A percentile compares a stretch with the other conserved stretches of the same genome.
Conservation (phyloP, 345 rosid species). For the Litchi chinensis region DNA sequence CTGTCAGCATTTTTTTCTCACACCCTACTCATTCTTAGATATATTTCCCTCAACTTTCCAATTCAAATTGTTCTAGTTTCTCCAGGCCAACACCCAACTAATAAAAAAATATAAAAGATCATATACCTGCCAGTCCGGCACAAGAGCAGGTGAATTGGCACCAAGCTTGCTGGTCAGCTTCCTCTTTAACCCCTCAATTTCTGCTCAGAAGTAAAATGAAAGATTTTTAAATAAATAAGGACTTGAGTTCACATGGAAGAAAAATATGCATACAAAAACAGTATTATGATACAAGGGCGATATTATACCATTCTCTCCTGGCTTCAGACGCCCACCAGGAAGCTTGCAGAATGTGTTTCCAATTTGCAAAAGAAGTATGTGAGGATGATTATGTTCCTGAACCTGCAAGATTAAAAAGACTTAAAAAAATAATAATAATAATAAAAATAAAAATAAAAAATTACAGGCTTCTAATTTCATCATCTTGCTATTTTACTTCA, state of each 20-base stretch:
- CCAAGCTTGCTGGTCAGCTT: constrained; percentile 96
- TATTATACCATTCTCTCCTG: constrained; percentile 89
- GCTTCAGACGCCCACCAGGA: constrained; percentile 96
- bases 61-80: not conserved
- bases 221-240: not conserved
- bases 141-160: constrained; percentile 75
- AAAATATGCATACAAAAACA: not conserved
- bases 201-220: constrained; percentile 38
- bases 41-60: not conserved
- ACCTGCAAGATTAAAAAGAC: constrained; percentile 55
- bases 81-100: not conserved
- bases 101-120: constrained; percentile 9
- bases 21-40: not conserved
- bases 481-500: not conserved
- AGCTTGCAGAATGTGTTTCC: constrained; percentile 99
- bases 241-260: not conserved
- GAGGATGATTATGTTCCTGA: constrained; percentile 97
- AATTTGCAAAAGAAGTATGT: constrained; percentile 92
- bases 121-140: constrained; percentile 91
- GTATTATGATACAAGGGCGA: not conserved
- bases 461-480: not conserved
- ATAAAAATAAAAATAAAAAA: not conserved
- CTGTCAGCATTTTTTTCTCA: not conserved
- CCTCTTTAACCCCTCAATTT: constrained; percentile 91
- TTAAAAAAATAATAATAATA: not conserved